Evolutionary conservation across 768 basidiomycete genomes (phyloP), one percentile per base, ranked within the genome.

Genomic region (Strobilomyces dryophilus): DNA sequence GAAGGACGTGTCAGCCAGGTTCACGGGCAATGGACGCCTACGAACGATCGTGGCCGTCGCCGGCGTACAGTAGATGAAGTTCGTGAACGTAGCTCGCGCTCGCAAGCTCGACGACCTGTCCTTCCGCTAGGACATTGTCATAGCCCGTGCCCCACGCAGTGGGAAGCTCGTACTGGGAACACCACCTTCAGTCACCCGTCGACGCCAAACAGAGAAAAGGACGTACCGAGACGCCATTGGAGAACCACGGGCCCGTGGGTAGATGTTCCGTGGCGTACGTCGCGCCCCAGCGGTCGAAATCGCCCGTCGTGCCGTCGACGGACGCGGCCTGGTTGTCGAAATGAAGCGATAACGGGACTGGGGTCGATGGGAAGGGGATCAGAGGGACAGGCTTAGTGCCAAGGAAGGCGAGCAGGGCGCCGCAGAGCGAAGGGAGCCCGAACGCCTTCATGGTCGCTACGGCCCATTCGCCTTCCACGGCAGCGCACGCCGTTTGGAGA

Each of bases 1-100:
- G 27, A 24, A 5, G 18, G 18, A 8, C 21, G 27, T 36, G 20
- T 53, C 15, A 57, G 24, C 8, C 1, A 5, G n/a, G n/a, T 12
- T 48, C 14, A 39, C 7, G 24, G n/a, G 14, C 12, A 36, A 12
- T 20, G 34, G 35, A 20, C 40, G 29, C n/a, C 27, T 31, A 55
- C 71, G 48, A 40, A 72, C 75, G 53, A n/a, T 68, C 62, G 2
- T 44, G 50, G 6, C 69, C 71, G 44, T 76, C 76, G 24, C 75
- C 76, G 20, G 76, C 70, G 56, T 80, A 80, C 11, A 80, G 55
- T 46, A 79, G 67, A 51, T 80, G 77, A 24, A 82, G 60, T 53
- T 80, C 71, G 53, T 81, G 80, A 1, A 73, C 67, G 53, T 63
- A 71, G 0, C 70, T 71, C n/a, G 67, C 61, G 0, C 62, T 47